Percentiles rank a stretch among this genome's conserved stretches.
Evolutionary conservation across 192 early-diverging fungal species (phyloP).

Genomic region (Coemansia sp.): DNA sequence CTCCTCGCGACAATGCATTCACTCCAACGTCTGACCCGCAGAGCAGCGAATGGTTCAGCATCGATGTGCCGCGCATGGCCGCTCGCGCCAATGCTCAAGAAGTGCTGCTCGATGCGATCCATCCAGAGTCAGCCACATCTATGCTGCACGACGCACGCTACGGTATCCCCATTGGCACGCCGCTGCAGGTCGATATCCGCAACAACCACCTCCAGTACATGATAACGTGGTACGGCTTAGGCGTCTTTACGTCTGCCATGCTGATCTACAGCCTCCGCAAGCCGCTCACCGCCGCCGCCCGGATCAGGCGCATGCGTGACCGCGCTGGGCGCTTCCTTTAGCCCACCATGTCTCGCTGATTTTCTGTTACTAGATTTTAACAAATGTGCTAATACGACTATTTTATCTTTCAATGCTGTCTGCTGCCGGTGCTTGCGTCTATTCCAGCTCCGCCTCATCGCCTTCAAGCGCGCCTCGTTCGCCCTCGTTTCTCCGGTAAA

Average conservation of each 20-base stretch:
- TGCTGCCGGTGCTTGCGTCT: neutral
- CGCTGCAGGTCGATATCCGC: slow-evolving; percentile 69
- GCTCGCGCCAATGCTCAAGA: slow-evolving; percentile 62
- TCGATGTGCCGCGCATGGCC: slow-evolving; percentile 79
- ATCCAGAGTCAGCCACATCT: slow-evolving; percentile 49
- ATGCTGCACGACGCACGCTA: slow-evolving; percentile 37
- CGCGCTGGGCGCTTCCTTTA: slow-evolving; percentile 31
- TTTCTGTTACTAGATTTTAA: neutral
- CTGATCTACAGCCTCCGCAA: slow-evolving; percentile 62
- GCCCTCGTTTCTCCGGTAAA: slow-evolving; percentile 63
- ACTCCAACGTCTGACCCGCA: slow-evolving; percentile 62
- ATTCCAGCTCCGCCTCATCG: neutral
- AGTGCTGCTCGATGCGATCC: slow-evolving; percentile 75
- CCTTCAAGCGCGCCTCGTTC: slow-evolving; percentile 11
- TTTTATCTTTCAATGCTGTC: neutral
- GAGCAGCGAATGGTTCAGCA: slow-evolving; percentile 79
- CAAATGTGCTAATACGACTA: neutral
- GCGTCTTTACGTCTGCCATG: slow-evolving; percentile 68
- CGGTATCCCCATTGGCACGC: slow-evolving; percentile 72
- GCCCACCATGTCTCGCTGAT: neutral
- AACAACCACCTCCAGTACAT: slow-evolving; percentile 88
- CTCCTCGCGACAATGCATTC: slow-evolving; percentile 58
- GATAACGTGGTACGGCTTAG: slow-evolving; percentile 83
- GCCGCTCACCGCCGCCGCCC: slow-evolving; percentile 43
- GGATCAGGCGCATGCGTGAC: slow-evolving; percentile 41